Conservation (phyloP, 106 monocot genomes). For the Dendrobium nobile region DNA sequence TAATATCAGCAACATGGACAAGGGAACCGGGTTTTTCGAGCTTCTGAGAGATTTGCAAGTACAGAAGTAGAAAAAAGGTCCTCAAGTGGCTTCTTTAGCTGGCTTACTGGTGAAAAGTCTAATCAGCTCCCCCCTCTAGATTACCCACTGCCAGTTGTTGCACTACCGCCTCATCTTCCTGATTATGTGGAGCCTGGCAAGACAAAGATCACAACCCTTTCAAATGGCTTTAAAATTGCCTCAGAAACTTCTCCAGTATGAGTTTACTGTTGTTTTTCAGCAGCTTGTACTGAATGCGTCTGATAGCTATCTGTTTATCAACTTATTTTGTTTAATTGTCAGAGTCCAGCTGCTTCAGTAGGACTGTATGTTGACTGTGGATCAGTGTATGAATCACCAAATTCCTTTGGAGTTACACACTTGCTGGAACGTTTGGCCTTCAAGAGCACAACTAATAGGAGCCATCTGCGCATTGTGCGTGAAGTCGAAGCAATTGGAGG, state of each 20-base stretch:
- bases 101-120: slow-evolving; percentile 52
- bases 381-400: slow-evolving; percentile 79
- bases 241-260: slow-evolving; percentile 75
- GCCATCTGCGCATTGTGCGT: slow-evolving; percentile 77
- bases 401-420: slow-evolving; percentile 56
- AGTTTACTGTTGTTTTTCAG: neutral
- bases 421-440: slow-evolving; percentile 83
- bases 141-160: slow-evolving; percentile 61
- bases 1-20: neutral
- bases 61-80: slow-evolving; percentile 55
- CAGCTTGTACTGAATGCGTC: neutral
- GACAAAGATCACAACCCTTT: slow-evolving; percentile 71
- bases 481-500: slow-evolving; percentile 93
- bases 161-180: slow-evolving; percentile 50
- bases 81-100: slow-evolving; percentile 68
- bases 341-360: slow-evolving; percentile 70
- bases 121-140: slow-evolving; percentile 46
- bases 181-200: slow-evolving; percentile 64
- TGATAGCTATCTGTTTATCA: neutral
- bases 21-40: neutral
- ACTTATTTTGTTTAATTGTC: neutral
- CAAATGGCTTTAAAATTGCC: slow-evolving; percentile 78
- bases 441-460: slow-evolving; percentile 77
- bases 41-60: slow-evolving; percentile 46
- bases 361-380: slow-evolving; percentile 81